Evolutionary conservation across 2,329 filamentous ascomycete species (phyloP), one percentile per base, ranked within the genome.

Genomic region (Paraphoma chrysanthemicola): DNA sequence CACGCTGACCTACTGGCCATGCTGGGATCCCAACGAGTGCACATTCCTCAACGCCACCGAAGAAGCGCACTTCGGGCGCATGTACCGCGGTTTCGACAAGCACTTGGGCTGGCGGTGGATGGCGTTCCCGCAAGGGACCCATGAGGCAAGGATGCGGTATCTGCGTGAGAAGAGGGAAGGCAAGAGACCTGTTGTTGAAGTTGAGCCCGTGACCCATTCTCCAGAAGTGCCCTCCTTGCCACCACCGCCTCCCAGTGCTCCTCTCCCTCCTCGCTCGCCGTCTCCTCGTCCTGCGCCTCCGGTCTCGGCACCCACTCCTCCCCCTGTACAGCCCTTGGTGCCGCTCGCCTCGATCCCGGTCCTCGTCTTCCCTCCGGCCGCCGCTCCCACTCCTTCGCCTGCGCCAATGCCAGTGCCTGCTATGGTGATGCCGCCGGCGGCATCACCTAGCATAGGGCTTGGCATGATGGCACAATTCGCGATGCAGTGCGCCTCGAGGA

Each of bases 81-180:
- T 56, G 44, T 41, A 56, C 17, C 29, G 53, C 23, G 44, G 41
- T 16, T 52, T 41, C n/a, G 48, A 56, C 17, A 48, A 44, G 18
- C 12, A 52, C 14, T 31, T 28, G 31, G 53, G 53, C 7, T 52
- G 53, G 53, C 39, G 41, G 18, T 56, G 53, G 53, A 28, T 17
- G 43, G 48, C 48, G 44, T 47, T 33, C 12, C 44, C 44, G 28
- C 16, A 31, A 18, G 44, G 44, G 14, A 36, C 44, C 28, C 30
- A 47, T 31, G 44, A 47, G 30, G 44, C 44, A 47, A 29, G 44
- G 44, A 16, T 16, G 30, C 28, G 33, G 30, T n/a, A 36, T 16
- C 44, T 47, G 28, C 44, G 44, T 18, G 44, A 47, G 44, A n/a
- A 47, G n/a, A 36, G 44, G 44, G 44, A 36, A n/a, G 30, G 44